A percentile compares a stretch with the other conserved stretches of the same genome.
Evolutionary conservation across 2,329 filamentous ascomycete species (phyloP).

Genomic region (Aspergillus clavatus): DNA sequence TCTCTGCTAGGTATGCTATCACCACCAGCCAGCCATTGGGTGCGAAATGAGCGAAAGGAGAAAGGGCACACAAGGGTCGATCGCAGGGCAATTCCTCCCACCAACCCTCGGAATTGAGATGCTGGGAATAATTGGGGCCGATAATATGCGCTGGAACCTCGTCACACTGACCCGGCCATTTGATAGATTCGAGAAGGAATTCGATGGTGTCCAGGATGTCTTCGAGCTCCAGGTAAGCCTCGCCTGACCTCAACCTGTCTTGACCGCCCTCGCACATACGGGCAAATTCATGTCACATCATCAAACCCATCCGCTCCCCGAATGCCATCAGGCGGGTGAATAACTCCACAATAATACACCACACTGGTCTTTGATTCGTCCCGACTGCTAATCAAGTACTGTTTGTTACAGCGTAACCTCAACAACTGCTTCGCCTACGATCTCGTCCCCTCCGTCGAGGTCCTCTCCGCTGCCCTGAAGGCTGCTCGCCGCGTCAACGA

Average conservation of each 20-base stretch:
- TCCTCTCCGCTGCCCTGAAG: conserved; percentile 85
- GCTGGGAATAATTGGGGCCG: no score
- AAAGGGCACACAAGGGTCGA: conserved; percentile 6
- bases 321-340: background rate
- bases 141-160: conserved; percentile 3
- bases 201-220: conserved; percentile 93
- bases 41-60: conserved; percentile 8
- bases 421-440: conserved; percentile 99
- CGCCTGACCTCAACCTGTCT: background rate
- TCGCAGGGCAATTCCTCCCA: conserved; percentile 12
- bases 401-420: conserved; percentile 66
- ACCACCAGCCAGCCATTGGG: conserved; percentile 21
- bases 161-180: conserved; percentile 36
- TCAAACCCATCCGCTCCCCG: conserved; percentile 1
- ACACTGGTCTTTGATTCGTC: background rate
- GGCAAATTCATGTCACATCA: conserved; percentile 12
- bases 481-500: conserved; percentile 96
- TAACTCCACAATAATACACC: background rate
- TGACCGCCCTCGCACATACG: conserved; percentile 9
- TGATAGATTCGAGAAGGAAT: conserved; percentile 97
- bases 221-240: conserved; percentile 94
- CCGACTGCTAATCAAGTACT: conserved; percentile 10
- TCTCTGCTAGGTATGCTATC: conserved; percentile 78
- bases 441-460: conserved; percentile 89
- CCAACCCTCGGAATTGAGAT: no score